phyloP scores from a whole-genome alignment of 352 stramenopile species.

The Phytophthora fragariae region DNA sequence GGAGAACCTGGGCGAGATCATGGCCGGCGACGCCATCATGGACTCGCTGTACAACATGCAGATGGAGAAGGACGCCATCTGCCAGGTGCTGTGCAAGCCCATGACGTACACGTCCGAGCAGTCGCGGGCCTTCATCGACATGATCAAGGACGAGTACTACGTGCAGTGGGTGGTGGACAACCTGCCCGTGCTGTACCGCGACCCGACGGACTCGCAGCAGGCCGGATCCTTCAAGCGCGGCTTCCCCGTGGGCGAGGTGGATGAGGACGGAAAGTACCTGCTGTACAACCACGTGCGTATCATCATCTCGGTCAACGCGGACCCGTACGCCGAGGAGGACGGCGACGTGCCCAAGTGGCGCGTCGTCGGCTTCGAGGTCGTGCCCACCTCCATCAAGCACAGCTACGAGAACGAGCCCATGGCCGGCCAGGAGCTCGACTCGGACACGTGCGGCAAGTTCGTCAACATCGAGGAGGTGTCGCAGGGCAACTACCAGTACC shows the following conservation, averaged over 20 bases:
- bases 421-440: conserved; percentile 81
- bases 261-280: conserved; percentile 92
- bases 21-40: conserved; percentile 92
- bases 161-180: conserved; percentile 96
- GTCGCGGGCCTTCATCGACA: conserved; percentile 85
- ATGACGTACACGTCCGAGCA: conserved; percentile 87
- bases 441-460: conserved; percentile 89
- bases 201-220: conserved; percentile 73
- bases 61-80: conserved; percentile 91
- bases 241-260: conserved; percentile 94
- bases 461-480: conserved; percentile 87
- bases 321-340: conserved; percentile 78
- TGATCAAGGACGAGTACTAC: conserved; percentile 96
- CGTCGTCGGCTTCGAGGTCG: conserved; percentile 97
- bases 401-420: conserved; percentile 88
- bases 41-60: conserved; percentile 91
- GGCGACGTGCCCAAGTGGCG: conserved; percentile 72
- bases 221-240: conserved; percentile 88
- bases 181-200: conserved; percentile 89
- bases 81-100: conserved; percentile 91
- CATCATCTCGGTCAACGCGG: conserved; percentile 92
- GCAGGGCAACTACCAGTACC: conserved; percentile 86
- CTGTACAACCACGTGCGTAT: conserved; percentile 99
- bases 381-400: conserved; percentile 96
- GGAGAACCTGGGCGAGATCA: conserved; percentile 94